Evolutionary conservation across 768 basidiomycete genomes (phyloP).

Genomic region (Leccinum subgranulosum): DNA sequence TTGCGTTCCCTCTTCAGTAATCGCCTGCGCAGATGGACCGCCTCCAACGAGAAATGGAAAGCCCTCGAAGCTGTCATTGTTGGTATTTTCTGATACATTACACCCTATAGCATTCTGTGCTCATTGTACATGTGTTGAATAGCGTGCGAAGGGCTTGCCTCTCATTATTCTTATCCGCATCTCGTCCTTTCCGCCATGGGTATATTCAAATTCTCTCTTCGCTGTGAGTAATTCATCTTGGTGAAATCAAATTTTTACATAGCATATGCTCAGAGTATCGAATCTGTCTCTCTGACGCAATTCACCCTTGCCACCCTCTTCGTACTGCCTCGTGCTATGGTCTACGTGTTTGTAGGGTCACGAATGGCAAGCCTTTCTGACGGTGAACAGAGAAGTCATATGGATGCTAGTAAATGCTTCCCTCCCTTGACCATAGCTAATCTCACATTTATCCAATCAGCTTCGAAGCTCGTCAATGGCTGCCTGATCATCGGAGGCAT

Average conservation of each 20-base stretch:
- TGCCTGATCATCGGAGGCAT: slow-evolving; percentile 60
- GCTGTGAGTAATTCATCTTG: slow-evolving; percentile 46
- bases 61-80: slow-evolving; percentile 76
- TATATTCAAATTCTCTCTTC: slow-evolving; percentile 79
- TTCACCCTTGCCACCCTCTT: slow-evolving; percentile 72
- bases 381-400: slow-evolving; percentile 65
- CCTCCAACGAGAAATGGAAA: slow-evolving; percentile 68
- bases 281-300: slow-evolving; percentile 70
- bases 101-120: background rate
- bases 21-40: slow-evolving; percentile 57
- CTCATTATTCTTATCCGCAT: slow-evolving; percentile 78
- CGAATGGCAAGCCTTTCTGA: slow-evolving; percentile 73
- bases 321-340: slow-evolving; percentile 65
- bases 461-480: slow-evolving; percentile 63
- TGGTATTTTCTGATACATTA: slow-evolving; percentile 22
- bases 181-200: slow-evolving; percentile 85
- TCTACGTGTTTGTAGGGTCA: slow-evolving; percentile 78
- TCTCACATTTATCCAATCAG: slow-evolving; percentile 31
- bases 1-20: slow-evolving; percentile 58
- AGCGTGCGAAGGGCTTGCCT: slow-evolving; percentile 76
- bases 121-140: slow-evolving; percentile 3
- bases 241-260: slow-evolving; percentile 5
- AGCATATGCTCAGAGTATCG: slow-evolving; percentile 54
- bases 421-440: background rate
- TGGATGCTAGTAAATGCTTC: slow-evolving; percentile 63